A percentile compares a stretch with the other conserved stretches of the same genome.
Evolutionary conservation across 208 protist species (phyloP).

Genomic region (Trypanosoma platydactyli): DNA sequence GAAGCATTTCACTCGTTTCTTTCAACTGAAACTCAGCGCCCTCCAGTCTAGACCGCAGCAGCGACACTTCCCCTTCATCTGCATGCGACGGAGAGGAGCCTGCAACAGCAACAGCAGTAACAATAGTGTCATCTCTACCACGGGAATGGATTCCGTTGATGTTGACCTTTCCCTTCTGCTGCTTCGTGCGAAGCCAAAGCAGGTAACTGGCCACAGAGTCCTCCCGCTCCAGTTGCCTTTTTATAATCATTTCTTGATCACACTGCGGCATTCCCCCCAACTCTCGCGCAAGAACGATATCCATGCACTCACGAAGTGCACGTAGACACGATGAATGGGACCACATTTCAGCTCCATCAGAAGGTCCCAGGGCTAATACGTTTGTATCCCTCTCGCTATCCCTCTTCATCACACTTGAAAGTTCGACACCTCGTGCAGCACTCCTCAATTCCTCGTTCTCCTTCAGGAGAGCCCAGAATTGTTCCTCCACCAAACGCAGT

Average conservation of each 20-base stretch:
- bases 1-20: constrained; percentile 16
- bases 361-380: neutral
- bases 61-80: neutral
- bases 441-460: constrained; percentile 20
- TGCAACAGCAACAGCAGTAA: neutral
- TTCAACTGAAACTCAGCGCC: neutral
- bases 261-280: neutral
- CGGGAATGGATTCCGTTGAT: neutral
- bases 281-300: constrained; percentile 17
- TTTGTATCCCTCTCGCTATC: neutral
- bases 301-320: constrained; percentile 22
- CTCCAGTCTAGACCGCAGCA: neutral
- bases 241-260: neutral
- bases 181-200: constrained; percentile 11
- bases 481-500: constrained; percentile 10
- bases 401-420: neutral
- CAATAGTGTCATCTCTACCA: neutral
- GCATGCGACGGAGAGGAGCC: neutral
- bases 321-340: neutral
- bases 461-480: constrained; percentile 20
- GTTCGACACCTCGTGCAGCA: neutral
- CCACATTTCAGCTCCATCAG: neutral
- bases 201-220: constrained; percentile 19
- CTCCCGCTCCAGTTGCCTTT: constrained; percentile 5
- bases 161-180: neutral